Base-by-base conservation (phyloP, 78 protist genomes). In the Diacronema lutheri region DNA sequence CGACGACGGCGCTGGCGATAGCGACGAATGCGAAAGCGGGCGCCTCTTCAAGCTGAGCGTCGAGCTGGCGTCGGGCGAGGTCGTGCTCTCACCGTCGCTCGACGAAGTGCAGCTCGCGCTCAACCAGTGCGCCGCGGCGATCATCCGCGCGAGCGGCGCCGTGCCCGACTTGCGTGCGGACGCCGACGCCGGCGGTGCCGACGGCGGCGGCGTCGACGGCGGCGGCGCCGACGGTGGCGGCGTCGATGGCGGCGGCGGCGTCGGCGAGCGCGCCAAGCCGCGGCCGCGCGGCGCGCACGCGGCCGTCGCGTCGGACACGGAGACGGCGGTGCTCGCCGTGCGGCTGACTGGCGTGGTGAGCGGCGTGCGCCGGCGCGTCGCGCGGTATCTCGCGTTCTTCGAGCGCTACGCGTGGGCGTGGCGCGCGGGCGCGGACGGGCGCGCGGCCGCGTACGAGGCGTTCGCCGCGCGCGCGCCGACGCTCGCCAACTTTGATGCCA, bases 401-500 rank as follows among this genome's bases (percentile, higher is more conserved):
- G 26, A 2, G 44, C 14, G 66, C 78, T 93, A 86, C 87, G 66
- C 90, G 44, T 58, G 65, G 68, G 84, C 90, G 60, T 92, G 95
- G 95, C 60, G 31, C 66, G 71, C 61, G 37, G 79, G 84, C 90
- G n/a, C n/a, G n/a, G n/a, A n/a, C n/a, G n/a, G n/a, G n/a, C 83
- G 65, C 62, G 78, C 58, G 40, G 71, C 55, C 25, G 80, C 13
- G 66, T 86, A 82, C 62, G 37, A 29, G 16, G 38, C 31, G 81
- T 91, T 93, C 87, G 1, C 87, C 38, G 44, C 5, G 20, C 29
- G 31, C n/a, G 26, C 83, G 64, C 96, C 96, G 29, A 40, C 82
- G 40, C 71, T 91, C 62, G 90, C 82, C n/a, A 89, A 55, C 81
- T 94, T 86, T 35, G 92, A 90, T 44, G n/a, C 0, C 33, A 90